These are phyloP conservation scores for Phlebiopsis flavidoalba DNA, from an alignment of 768 basidiomycete species.

Conservation along the genomic window DNA sequence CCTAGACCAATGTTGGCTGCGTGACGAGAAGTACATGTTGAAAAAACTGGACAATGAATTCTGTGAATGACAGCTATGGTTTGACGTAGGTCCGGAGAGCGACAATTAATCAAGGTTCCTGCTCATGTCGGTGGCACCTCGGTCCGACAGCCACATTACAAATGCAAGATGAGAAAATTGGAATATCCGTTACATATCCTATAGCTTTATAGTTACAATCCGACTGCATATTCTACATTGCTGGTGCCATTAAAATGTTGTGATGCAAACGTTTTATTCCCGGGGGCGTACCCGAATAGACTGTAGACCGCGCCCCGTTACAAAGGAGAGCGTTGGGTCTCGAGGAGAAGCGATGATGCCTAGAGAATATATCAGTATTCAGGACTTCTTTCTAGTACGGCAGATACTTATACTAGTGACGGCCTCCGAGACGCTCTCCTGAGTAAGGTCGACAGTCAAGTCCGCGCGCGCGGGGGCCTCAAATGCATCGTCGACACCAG, in stretches of 20 bases:
- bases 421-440: slow-evolving; percentile 84
- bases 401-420: slow-evolving; percentile 79
- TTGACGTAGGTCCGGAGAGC: too few species aligned
- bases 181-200: neutral
- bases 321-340: slow-evolving; percentile 1
- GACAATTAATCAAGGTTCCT: too few species aligned
- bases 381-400: neutral
- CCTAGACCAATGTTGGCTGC: too few species aligned
- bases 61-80: too few species aligned
- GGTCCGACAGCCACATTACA: too few species aligned
- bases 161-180: neutral
- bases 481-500: slow-evolving; percentile 83
- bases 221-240: neutral
- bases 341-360: slow-evolving; percentile 3
- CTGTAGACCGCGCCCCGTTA: neutral
- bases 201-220: neutral
- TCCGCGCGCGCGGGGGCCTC: slow-evolving; percentile 79
- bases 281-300: neutral
- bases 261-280: neutral
- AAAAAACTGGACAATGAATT: too few species aligned
- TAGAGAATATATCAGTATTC: neutral
- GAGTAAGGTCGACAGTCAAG: slow-evolving; percentile 74
- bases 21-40: too few species aligned
- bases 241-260: neutral
- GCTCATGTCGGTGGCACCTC: too few species aligned